A percentile compares a stretch with the other conserved stretches of the same genome.
phyloP scores from a whole-genome alignment of 768 basidiomycete species.

The Phaffia tasmanica region DNA sequence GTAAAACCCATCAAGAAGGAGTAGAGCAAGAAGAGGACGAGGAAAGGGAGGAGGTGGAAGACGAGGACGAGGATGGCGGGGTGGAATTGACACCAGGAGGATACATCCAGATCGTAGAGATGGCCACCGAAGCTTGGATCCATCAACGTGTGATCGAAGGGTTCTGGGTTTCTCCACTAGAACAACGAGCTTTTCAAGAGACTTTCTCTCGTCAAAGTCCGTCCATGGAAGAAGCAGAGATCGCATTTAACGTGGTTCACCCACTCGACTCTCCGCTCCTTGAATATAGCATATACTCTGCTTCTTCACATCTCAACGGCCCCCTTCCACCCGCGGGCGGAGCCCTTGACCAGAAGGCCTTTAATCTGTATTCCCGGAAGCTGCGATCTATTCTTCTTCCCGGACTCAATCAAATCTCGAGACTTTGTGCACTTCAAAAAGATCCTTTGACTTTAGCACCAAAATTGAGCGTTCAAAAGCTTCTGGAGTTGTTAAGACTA shows the following conservation, averaged over 20 bases:
- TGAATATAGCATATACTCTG: background rate
- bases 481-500: background rate
- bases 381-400: slow-evolving; percentile 7
- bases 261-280: background rate
- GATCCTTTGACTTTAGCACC: slow-evolving; percentile 6
- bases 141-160: slow-evolving; percentile 13
- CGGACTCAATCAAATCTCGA: slow-evolving; percentile 6
- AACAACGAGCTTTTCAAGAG: background rate
- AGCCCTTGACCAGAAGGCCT: background rate
- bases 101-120: slow-evolving; percentile 8
- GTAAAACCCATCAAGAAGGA: background rate
- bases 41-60: slow-evolving; percentile 7
- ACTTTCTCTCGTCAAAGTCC: background rate
- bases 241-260: background rate
- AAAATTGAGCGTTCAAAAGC: background rate
- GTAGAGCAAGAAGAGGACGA: background rate
- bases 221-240: no score
- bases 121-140: slow-evolving; percentile 14
- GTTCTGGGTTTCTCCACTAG: slow-evolving; percentile 10
- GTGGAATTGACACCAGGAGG: background rate
- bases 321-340: background rate
- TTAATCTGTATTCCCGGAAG: background rate
- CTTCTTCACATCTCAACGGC: background rate
- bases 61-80: background rate
- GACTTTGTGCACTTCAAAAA: background rate